phyloP scores from a whole-genome alignment of 2,329 filamentous ascomycete species.

The Coniochaeta pulveracea region DNA sequence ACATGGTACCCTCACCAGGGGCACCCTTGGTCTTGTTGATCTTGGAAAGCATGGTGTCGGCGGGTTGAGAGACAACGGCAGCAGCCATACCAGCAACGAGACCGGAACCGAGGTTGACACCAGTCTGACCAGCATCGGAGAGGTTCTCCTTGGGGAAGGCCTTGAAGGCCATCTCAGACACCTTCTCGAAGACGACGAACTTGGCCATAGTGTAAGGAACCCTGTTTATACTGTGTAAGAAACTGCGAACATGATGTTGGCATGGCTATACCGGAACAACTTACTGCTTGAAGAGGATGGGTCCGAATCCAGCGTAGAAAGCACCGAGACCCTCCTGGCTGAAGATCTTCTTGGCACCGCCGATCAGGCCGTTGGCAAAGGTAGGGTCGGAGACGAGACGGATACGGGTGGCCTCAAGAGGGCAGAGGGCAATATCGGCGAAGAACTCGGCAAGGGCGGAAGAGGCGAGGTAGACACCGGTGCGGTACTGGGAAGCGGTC shows the following conservation, averaged over 20 bases:
- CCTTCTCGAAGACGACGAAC: conserved; percentile 15
- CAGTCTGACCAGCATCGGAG: conserved; percentile 24
- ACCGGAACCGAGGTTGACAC: conserved; percentile 62
- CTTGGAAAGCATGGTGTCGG: conserved; percentile 66
- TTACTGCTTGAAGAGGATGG: conserved; percentile 72
- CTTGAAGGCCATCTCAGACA: conserved; percentile 10
- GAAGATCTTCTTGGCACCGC: conserved; percentile 73
- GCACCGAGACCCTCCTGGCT: conserved; percentile 73
- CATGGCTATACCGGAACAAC: conserved; percentile 18
- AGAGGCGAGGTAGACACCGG: conserved; percentile 68
- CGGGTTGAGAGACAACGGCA: conserved; percentile 61
- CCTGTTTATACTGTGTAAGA: conserved; percentile 6
- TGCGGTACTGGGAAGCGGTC: conserved; percentile 67
- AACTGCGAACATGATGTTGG: neutral
- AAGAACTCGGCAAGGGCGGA: conserved; percentile 56
- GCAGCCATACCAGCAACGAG: conserved; percentile 64
- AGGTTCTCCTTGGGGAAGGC: conserved; percentile 16
- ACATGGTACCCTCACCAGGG: conserved; percentile 57
- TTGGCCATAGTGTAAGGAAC: conserved; percentile 15
- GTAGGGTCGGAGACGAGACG: conserved; percentile 82
- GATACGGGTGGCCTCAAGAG: conserved; percentile 86
- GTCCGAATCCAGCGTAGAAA: conserved; percentile 87
- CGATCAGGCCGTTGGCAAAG: conserved; percentile 69
- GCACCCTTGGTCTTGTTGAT: conserved; percentile 68
- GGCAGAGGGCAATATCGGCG: conserved; percentile 76